Percentiles rank a stretch among this genome's conserved stretches.
These are phyloP conservation scores for Monosporascus sp. DNA, from an alignment of 2,329 filamentous ascomycete species.

Conservation along the genomic window DNA sequence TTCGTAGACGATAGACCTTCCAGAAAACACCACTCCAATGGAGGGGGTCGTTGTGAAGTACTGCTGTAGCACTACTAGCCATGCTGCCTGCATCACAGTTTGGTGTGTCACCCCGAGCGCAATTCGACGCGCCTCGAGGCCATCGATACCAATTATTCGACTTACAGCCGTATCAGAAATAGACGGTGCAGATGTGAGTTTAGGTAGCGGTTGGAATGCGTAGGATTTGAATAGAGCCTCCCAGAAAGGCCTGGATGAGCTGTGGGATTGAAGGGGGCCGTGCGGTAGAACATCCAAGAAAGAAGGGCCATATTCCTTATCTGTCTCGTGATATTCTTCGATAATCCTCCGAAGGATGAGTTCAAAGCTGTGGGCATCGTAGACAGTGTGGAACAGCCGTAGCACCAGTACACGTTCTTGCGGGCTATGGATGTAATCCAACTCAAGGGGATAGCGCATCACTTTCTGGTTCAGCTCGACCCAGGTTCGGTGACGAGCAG, in stretches of 20 bases:
- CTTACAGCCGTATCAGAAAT: slow-evolving; percentile 15
- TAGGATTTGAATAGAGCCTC: slow-evolving; percentile 43
- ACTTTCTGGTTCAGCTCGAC: slow-evolving; percentile 43
- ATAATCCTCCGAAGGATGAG: slow-evolving; percentile 59
- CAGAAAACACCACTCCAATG: slow-evolving; percentile 74
- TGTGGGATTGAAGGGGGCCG: slow-evolving; percentile 57
- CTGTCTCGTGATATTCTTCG: slow-evolving; percentile 40
- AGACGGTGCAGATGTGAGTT: slow-evolving; percentile 2
- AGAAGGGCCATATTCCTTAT: slow-evolving; percentile 34
- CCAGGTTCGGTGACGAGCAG: slow-evolving; percentile 45
- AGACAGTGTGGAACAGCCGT: slow-evolving; percentile 79
- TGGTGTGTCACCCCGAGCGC: slow-evolving; percentile 71
- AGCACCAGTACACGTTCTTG: slow-evolving; percentile 45
- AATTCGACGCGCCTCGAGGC: slow-evolving; percentile 50
- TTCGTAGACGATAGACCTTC: slow-evolving; percentile 65
- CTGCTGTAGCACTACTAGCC: slow-evolving; percentile 59
- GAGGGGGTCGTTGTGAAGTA: slow-evolving; percentile 43
- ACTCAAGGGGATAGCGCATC: slow-evolving; percentile 47
- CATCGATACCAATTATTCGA: slow-evolving; percentile 31
- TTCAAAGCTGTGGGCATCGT: slow-evolving; percentile 76
- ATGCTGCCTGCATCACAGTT: slow-evolving; percentile 70
- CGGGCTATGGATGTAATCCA: slow-evolving; percentile 34
- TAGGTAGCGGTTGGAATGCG: slow-evolving; percentile 16
- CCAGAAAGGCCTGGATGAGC: slow-evolving; percentile 60
- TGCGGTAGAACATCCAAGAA: slow-evolving; percentile 66